phyloP scores from a whole-genome alignment of 805 yeast genomes.

The Nakazawaea holstii region DNA sequence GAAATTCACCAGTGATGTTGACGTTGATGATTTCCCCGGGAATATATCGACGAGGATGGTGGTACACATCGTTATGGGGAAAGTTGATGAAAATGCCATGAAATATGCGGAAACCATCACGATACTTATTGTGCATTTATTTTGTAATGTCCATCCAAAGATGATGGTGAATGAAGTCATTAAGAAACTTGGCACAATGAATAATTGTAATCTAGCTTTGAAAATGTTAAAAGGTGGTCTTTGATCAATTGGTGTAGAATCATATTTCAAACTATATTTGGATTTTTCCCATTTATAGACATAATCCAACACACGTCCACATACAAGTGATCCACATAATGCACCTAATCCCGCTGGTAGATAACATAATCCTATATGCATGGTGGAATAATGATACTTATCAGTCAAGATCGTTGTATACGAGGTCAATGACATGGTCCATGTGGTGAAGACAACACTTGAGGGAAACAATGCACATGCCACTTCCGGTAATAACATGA shows the following conservation, averaged over 20 bases:
- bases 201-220: slow-evolving; percentile 42
- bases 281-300: slow-evolving; percentile 33
- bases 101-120: slow-evolving; percentile 50
- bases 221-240: slow-evolving; percentile 39
- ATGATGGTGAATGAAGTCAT: slow-evolving; percentile 35
- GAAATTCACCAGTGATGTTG: slow-evolving; percentile 61
- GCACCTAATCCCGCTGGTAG: slow-evolving; percentile 72
- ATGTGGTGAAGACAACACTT: slow-evolving; percentile 59
- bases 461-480: slow-evolving; percentile 46
- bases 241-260: slow-evolving; percentile 4
- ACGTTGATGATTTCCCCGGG: slow-evolving; percentile 60
- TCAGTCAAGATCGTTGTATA: slow-evolving; percentile 48
- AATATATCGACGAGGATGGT: slow-evolving; percentile 63
- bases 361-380: slow-evolving; percentile 65
- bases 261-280: slow-evolving; percentile 24
- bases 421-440: slow-evolving; percentile 68
- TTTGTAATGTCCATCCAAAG: slow-evolving; percentile 63
- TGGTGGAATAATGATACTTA: slow-evolving; percentile 44
- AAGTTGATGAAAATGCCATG: slow-evolving; percentile 46
- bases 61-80: slow-evolving; percentile 46
- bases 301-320: slow-evolving; percentile 55
- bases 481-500: slow-evolving; percentile 39
- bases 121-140: slow-evolving; percentile 36
- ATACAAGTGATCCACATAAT: slow-evolving; percentile 48
- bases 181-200: slow-evolving; percentile 33